A percentile compares a stretch with the other conserved stretches of the same genome.
These are phyloP conservation scores for Termitomyces sp. DNA, from an alignment of 768 basidiomycete genomes.

Conservation along the genomic window DNA sequence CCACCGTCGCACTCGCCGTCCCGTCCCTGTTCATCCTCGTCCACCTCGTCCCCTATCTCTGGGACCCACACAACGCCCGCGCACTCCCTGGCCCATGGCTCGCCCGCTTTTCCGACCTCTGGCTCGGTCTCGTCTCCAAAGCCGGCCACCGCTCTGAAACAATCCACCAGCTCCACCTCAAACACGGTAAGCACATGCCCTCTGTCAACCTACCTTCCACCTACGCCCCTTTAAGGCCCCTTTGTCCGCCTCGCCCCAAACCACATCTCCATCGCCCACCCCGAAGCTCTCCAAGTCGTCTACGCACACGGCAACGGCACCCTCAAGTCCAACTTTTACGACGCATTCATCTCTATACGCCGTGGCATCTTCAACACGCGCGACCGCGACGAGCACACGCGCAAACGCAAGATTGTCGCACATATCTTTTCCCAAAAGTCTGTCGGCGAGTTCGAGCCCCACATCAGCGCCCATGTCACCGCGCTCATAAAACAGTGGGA, in stretches of 20 bases:
- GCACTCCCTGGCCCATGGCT: slow-evolving; percentile 65
- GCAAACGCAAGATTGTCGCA: slow-evolving; percentile 90
- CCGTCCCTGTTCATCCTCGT: slow-evolving; percentile 30
- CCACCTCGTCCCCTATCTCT: slow-evolving; percentile 50
- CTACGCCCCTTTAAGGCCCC: slow-evolving; percentile 39
- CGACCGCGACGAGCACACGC: slow-evolving; percentile 73
- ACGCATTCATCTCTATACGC: slow-evolving; percentile 73
- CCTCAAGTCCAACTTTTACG: slow-evolving; percentile 76
- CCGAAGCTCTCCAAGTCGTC: slow-evolving; percentile 69
- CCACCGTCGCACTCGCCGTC: slow-evolving; percentile 25
- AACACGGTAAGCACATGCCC: slow-evolving; percentile 53
- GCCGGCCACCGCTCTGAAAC: slow-evolving; percentile 74
- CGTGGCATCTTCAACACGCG: slow-evolving; percentile 80
- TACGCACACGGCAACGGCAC: slow-evolving; percentile 87
- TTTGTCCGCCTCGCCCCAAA: slow-evolving; percentile 75
- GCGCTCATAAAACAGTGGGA: slow-evolving; percentile 77
- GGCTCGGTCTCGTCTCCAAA: slow-evolving; percentile 66
- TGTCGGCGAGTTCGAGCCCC: slow-evolving; percentile 84
- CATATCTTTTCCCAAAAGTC: slow-evolving; percentile 84
- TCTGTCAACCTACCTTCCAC: neutral
- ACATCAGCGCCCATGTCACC: slow-evolving; percentile 60
- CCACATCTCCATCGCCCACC: slow-evolving; percentile 75
- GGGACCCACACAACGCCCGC: slow-evolving; percentile 60
- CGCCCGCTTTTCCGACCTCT: slow-evolving; percentile 70
- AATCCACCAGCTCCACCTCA: slow-evolving; percentile 71